Percentiles rank a stretch among this genome's conserved stretches.
These are phyloP conservation scores for Diaporthe sp. DNA, from an alignment of 2,329 filamentous ascomycete genomes.

Conservation along the genomic window DNA sequence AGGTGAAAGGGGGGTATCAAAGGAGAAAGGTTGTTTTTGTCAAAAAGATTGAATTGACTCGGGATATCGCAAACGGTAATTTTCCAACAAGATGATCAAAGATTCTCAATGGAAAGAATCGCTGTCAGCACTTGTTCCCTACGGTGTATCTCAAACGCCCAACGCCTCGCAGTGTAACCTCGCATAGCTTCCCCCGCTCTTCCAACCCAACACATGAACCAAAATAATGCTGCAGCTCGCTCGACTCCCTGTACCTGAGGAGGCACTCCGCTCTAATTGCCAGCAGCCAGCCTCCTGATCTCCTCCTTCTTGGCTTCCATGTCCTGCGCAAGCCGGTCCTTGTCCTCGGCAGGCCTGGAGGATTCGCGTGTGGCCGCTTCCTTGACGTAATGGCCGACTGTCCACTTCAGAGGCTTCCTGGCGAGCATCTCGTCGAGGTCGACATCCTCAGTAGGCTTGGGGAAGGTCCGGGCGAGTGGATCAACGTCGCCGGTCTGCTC, in stretches of 20 bases:
- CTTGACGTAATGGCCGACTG: conserved; percentile 54
- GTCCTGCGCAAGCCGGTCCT: conserved; percentile 53
- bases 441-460: conserved; percentile 55
- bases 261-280: neutral
- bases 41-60: conserved; percentile 6
- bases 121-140: neutral
- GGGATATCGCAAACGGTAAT: conserved; percentile 1
- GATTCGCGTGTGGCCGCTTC: conserved; percentile 44
- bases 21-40: neutral
- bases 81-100: neutral
- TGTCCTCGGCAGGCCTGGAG: conserved; percentile 44
- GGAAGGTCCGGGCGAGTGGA: conserved; percentile 54
- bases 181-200: conserved; percentile 3
- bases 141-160: neutral
- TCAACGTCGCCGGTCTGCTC: conserved; percentile 42
- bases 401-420: conserved; percentile 54
- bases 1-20: neutral
- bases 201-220: neutral
- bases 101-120: neutral
- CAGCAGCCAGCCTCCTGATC: conserved; percentile 33
- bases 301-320: conserved; percentile 60
- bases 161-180: conserved; percentile 21
- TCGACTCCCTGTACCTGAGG: neutral
- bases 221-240: neutral
- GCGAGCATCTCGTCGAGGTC: conserved; percentile 58